Evolutionary conservation across 2,329 filamentous ascomycete genomes (phyloP).

Genomic region (Thelonectria rubi): DNA sequence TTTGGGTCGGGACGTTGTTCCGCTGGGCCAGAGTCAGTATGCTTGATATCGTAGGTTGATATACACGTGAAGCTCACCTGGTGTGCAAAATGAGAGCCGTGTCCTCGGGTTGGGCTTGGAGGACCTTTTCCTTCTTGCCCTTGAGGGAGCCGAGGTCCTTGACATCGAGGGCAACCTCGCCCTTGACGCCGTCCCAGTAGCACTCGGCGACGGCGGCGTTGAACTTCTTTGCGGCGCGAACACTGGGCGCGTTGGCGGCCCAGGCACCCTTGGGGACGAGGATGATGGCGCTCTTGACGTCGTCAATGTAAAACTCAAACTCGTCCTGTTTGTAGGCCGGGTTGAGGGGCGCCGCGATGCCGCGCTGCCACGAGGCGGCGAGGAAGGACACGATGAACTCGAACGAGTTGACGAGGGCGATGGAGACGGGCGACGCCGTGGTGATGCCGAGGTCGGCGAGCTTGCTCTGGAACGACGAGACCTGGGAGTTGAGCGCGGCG

Average conservation of each 20-base stretch:
- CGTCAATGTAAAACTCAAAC: slow-evolving; percentile 92
- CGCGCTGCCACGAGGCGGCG: slow-evolving; percentile 85
- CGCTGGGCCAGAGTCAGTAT: slow-evolving; percentile 54
- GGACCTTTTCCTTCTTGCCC: slow-evolving; percentile 52
- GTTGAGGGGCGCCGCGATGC: slow-evolving; percentile 86
- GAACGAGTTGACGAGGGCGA: slow-evolving; percentile 84
- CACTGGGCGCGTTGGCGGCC: slow-evolving; percentile 72
- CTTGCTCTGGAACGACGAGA: slow-evolving; percentile 77
- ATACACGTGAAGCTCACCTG: slow-evolving; percentile 50
- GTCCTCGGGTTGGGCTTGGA: slow-evolving; percentile 74
- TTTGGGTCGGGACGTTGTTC: slow-evolving; percentile 86
- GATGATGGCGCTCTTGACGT: slow-evolving; percentile 81
- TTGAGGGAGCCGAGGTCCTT: slow-evolving; percentile 77
- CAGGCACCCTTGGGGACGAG: slow-evolving; percentile 79
- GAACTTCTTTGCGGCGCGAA: slow-evolving; percentile 81
- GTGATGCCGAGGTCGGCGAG: slow-evolving; percentile 79
- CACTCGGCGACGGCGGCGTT: slow-evolving; percentile 87
- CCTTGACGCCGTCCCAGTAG: slow-evolving; percentile 74
- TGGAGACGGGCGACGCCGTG: slow-evolving; percentile 77
- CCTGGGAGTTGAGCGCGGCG: slow-evolving; percentile 70
- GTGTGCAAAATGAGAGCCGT: slow-evolving; percentile 85
- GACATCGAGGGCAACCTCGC: slow-evolving; percentile 78
- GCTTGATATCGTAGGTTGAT: slow-evolving; percentile 4
- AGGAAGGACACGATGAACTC: slow-evolving; percentile 90
- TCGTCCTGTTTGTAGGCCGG: slow-evolving; percentile 89